These are phyloP conservation scores for Ophiostoma ulmi DNA, from an alignment of 2,329 filamentous ascomycete species.

Conservation along the genomic window DNA sequence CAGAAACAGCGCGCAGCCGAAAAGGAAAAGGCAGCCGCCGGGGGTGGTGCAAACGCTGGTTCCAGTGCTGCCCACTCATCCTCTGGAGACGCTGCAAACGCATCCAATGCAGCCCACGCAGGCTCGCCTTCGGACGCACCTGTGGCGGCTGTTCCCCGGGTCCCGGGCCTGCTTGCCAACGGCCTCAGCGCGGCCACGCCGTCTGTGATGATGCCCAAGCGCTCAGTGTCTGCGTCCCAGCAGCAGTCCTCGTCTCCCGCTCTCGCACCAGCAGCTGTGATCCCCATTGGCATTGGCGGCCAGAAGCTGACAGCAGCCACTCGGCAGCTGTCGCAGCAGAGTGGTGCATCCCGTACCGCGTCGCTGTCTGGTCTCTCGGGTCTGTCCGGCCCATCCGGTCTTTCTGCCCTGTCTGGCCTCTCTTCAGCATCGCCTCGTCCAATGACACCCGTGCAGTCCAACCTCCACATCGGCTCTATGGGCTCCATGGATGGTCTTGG, in stretches of 20 bases:
- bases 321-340: constrained; percentile 75
- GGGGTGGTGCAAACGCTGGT: constrained; percentile 34
- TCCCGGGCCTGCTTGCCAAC: constrained; percentile 23
- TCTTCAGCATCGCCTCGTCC: constrained; percentile 53
- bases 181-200: constrained; percentile 17
- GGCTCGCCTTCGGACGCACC: background rate
- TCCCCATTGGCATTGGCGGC: constrained; percentile 46
- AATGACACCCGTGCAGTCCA: constrained; percentile 55
- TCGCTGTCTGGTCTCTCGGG: constrained; percentile 51
- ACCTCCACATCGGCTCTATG: constrained; percentile 43
- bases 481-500: constrained; percentile 44
- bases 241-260: constrained; percentile 30
- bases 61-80: constrained; percentile 30
- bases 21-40: constrained; percentile 43
- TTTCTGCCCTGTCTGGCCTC: background rate
- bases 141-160: constrained; percentile 25
- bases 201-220: constrained; percentile 38
- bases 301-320: constrained; percentile 34
- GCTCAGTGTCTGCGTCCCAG: constrained; percentile 50
- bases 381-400: constrained; percentile 35
- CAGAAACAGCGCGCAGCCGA: constrained; percentile 42
- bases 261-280: constrained; percentile 66
- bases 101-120: background rate
- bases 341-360: constrained; percentile 57
- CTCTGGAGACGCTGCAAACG: background rate